A percentile compares a stretch with the other conserved stretches of the same genome.
Evolutionary conservation across 2,329 filamentous ascomycete species (phyloP).

Genomic region (Penicillium sp.): DNA sequence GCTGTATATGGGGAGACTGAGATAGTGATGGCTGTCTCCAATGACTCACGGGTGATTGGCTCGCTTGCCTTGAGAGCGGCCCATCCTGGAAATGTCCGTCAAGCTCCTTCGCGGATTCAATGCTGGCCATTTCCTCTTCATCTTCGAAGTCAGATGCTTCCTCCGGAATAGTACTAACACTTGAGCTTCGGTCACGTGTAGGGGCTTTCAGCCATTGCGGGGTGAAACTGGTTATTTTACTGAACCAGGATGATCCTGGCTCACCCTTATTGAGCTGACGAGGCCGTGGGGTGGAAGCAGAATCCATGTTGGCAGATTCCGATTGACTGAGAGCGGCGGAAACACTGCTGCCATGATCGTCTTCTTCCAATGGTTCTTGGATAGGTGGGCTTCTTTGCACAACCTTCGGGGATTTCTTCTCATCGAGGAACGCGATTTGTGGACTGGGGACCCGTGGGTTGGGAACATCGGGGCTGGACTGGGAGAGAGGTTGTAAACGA

Average conservation of each 20-base stretch:
- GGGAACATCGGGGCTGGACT: slow-evolving; percentile 22
- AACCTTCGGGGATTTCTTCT: neutral
- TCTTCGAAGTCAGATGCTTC: slow-evolving; percentile 12
- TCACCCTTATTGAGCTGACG: slow-evolving; percentile 15
- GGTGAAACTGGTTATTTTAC: slow-evolving; percentile 34
- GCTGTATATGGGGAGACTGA: slow-evolving; percentile 5
- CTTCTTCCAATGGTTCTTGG: slow-evolving; percentile 5
- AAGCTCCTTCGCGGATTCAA: slow-evolving; percentile 16
- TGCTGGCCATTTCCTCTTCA: slow-evolving; percentile 17
- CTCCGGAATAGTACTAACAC: slow-evolving; percentile 9
- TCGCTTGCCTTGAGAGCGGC: slow-evolving; percentile 12
- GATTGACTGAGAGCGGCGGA: slow-evolving; percentile 16
- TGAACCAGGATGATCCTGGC: slow-evolving; percentile 40
- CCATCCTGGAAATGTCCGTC: slow-evolving; percentile 16
- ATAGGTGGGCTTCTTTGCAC: neutral
- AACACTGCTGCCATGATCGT: slow-evolving; percentile 8
- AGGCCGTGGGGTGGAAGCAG: slow-evolving; percentile 25
- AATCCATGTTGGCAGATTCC: slow-evolving; percentile 13
- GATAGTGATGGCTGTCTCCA: slow-evolving; percentile 11
- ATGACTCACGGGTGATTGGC: slow-evolving; percentile 12
- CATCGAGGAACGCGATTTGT: neutral
- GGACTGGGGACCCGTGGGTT: neutral
- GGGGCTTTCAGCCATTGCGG: slow-evolving; percentile 38
- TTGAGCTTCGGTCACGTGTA: slow-evolving; percentile 16
- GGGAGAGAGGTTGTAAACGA: slow-evolving; percentile 25